Percentiles rank a stretch among this genome's conserved stretches.
Evolutionary conservation across 2,329 filamentous ascomycete genomes (phyloP).

Genomic region (Ophiocordyceps camponoti-floridani): DNA sequence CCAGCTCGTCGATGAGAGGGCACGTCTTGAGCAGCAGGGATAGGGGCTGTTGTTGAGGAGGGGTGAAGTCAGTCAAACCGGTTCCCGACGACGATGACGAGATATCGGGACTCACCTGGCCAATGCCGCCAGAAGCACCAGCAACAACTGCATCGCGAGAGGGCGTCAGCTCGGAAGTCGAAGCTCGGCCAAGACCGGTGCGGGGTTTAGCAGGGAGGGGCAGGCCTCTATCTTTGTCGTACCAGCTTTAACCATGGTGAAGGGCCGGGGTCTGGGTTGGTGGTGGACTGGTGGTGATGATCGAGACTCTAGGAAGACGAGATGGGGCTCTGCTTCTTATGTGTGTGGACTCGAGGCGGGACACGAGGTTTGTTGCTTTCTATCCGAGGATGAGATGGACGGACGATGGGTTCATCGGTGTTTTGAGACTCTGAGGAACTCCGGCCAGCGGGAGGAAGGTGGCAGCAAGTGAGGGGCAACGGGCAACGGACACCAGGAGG

Average conservation of each 20-base stretch:
- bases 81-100: background rate
- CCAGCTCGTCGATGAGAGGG: constrained; percentile 76
- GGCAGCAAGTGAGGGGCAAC: background rate
- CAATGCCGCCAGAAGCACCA: constrained; percentile 95
- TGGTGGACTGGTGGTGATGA: background rate
- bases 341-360: background rate
- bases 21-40: constrained; percentile 90
- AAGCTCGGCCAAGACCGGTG: constrained; percentile 3
- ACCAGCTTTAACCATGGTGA: constrained; percentile 45
- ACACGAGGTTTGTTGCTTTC: background rate
- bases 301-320: background rate
- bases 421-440: background rate
- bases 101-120: constrained; percentile 47
- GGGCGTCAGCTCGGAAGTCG: constrained; percentile 1
- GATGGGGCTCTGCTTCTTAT: background rate
- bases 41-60: constrained; percentile 46
- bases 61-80: constrained; percentile 5
- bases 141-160: constrained; percentile 48
- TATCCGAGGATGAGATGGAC: background rate
- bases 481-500: background rate
- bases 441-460: background rate
- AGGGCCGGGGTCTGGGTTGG: constrained; percentile 1
- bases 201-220: constrained; percentile 7
- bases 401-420: background rate
- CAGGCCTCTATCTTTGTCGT: constrained; percentile 10